phyloP scores from a whole-genome alignment of 2,329 filamentous ascomycete species.

The Monosporascus sp. region DNA sequence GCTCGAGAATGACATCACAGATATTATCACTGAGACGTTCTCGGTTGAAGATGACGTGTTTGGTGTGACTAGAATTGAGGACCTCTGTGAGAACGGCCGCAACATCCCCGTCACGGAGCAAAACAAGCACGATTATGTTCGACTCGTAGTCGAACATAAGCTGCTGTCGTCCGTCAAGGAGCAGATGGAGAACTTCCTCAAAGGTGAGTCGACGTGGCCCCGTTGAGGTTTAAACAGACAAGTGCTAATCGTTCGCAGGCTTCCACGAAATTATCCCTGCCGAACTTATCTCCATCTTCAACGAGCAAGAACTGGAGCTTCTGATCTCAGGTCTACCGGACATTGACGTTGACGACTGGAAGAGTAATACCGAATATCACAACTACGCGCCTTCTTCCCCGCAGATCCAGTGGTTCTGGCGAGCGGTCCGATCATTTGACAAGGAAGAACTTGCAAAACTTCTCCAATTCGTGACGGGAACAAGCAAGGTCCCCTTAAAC shows the following conservation, averaged over 20 bases:
- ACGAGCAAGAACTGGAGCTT: slow-evolving; percentile 94
- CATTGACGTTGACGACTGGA: slow-evolving; percentile 98
- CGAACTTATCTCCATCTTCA: slow-evolving; percentile 94
- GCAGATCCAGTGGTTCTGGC: slow-evolving; percentile 99
- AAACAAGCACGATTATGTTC: slow-evolving; percentile 97
- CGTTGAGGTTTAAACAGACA: slow-evolving; percentile 2
- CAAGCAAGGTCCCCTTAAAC: slow-evolving; percentile 95
- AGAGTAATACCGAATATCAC: slow-evolving; percentile 97
- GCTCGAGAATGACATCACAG: slow-evolving; percentile 96
- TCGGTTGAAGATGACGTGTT: slow-evolving; percentile 93
- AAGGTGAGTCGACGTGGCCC: slow-evolving; percentile 47
- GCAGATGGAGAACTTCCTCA: slow-evolving; percentile 89
- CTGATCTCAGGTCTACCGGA: slow-evolving; percentile 95
- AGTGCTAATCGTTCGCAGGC: slow-evolving; percentile 44
- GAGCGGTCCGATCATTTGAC: slow-evolving; percentile 92
- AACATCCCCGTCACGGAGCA: slow-evolving; percentile 94
- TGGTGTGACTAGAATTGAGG: slow-evolving; percentile 80
- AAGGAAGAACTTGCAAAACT: slow-evolving; percentile 98
- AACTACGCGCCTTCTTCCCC: slow-evolving; percentile 93
- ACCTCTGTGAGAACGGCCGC: slow-evolving; percentile 80
- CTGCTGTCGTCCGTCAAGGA: slow-evolving; percentile 88
- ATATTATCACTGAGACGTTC: slow-evolving; percentile 95
- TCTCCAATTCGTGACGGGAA: slow-evolving; percentile 96
- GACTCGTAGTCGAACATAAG: slow-evolving; percentile 89
- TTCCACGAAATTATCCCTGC: slow-evolving; percentile 98